These are phyloP conservation scores for Aphelidium insulamus DNA, from an alignment of 371 early-diverging fungal species.

Conservation along the genomic window DNA sequence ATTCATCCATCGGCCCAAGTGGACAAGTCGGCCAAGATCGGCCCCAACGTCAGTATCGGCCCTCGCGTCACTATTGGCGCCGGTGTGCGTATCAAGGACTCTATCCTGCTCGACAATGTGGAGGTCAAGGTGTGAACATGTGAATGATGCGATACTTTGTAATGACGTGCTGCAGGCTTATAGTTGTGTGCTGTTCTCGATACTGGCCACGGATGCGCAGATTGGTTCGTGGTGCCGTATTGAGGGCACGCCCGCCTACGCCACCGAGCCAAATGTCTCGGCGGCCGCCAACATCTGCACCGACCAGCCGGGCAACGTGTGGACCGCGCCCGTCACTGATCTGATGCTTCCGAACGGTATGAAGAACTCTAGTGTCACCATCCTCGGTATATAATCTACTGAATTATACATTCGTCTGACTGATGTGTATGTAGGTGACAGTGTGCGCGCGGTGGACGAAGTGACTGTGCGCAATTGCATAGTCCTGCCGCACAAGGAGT, in stretches of 20 bases:
- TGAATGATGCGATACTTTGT: constrained; percentile 12
- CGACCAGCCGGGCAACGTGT: constrained; percentile 24
- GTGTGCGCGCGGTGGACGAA: constrained; percentile 74
- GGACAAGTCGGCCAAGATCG: constrained; percentile 84
- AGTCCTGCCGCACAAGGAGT: constrained; percentile 89
- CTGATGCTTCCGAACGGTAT: constrained; percentile 44
- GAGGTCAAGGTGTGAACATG: constrained; percentile 53
- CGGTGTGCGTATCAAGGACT: constrained; percentile 83
- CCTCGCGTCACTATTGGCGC: constrained; percentile 78
- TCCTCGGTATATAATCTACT: constrained; percentile 26
- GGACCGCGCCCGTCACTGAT: constrained; percentile 32
- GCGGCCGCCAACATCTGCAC: too few relatives aligned
- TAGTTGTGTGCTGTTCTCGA: constrained; percentile 63
- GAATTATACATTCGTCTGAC: background rate
- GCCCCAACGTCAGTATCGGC: constrained; percentile 89
- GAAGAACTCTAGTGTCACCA: constrained; percentile 74
- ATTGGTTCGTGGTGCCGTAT: constrained; percentile 84
- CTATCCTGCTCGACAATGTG: constrained; percentile 84
- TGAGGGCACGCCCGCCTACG: constrained; percentile 52
- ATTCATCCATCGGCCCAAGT: constrained; percentile 83
- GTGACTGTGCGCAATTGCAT: constrained; percentile 82
- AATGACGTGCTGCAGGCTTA: constrained; percentile 10
- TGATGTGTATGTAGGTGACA: constrained; percentile 29
- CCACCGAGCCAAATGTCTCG: too few relatives aligned
- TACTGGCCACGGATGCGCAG: constrained; percentile 88